Conservation (phyloP, 1,284 basidiomycete genomes). For the Schizophyllum amplum region DNA sequence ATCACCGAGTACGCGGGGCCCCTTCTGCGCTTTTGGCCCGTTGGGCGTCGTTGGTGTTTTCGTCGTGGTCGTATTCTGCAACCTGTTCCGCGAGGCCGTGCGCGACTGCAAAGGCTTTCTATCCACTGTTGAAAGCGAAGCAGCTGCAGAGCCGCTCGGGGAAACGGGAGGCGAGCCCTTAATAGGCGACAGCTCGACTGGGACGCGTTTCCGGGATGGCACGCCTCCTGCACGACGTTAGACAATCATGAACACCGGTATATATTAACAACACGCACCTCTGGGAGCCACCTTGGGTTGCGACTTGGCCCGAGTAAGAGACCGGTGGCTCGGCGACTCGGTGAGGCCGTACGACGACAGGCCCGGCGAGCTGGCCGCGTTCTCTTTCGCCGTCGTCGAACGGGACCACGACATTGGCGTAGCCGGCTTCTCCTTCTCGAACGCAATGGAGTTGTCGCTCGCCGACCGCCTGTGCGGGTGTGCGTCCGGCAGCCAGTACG, state of each 20-base stretch:
- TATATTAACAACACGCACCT: background rate
- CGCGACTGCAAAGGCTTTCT: conserved; percentile 9
- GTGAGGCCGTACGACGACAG: too few relatives aligned
- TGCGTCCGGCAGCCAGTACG: conserved; percentile 48
- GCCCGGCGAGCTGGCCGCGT: conserved; percentile 14
- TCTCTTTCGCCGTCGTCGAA: conserved; percentile 22
- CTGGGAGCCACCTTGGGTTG: conserved; percentile 33
- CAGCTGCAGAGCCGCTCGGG: conserved; percentile 5
- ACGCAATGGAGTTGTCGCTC: conserved; percentile 10
- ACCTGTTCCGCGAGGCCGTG: conserved; percentile 13
- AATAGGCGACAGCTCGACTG: conserved; percentile 35
- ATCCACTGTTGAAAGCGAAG: conserved; percentile 24
- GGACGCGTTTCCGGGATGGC: conserved; percentile 23
- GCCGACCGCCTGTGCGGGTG: conserved; percentile 27
- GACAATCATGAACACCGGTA: too few relatives aligned
- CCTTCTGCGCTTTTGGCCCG: conserved; percentile 3
- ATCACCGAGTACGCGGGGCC: conserved; percentile 4
- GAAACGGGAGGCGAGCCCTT: conserved; percentile 35
- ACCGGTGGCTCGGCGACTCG: conserved; percentile 17
- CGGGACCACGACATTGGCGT: conserved; percentile 24
- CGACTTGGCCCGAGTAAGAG: conserved; percentile 30
- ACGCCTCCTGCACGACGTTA: background rate
- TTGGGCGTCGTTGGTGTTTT: conserved; percentile 7
- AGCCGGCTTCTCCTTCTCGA: background rate
- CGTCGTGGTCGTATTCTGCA: conserved; percentile 2